phyloP scores from a whole-genome alignment of 1,284 basidiomycete genomes.

The Tilletia caries region DNA sequence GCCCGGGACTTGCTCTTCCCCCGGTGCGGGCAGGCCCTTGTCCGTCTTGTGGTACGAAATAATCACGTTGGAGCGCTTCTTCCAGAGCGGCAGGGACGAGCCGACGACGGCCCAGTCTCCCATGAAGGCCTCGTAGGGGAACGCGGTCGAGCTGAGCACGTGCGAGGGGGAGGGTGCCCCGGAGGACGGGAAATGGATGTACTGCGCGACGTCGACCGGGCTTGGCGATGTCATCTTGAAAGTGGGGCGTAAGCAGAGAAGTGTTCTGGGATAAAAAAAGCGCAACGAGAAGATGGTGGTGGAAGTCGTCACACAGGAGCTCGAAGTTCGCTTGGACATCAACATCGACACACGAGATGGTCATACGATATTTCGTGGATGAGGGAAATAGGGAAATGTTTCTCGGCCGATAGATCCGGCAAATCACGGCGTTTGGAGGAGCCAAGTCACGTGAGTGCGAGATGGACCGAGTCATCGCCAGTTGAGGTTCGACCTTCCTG shows the following conservation, averaged over 20 bases:
- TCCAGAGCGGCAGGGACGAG: slow-evolving; percentile 60
- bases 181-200: slow-evolving; percentile 14
- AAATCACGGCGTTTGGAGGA: too few species aligned
- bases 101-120: slow-evolving; percentile 59
- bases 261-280: background rate
- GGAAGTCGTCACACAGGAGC: too few species aligned
- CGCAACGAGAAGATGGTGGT: too few species aligned
- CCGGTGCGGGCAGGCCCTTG: slow-evolving; percentile 1
- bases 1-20: slow-evolving; percentile 15
- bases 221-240: background rate
- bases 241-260: background rate
- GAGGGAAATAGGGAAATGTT: too few species aligned
- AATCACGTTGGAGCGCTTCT: slow-evolving; percentile 58
- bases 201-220: background rate
- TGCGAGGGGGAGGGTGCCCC: slow-evolving; percentile 21
- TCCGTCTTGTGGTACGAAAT: slow-evolving; percentile 56
- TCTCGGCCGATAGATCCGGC: too few species aligned
- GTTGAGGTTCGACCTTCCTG: too few species aligned
- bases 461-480: too few species aligned
- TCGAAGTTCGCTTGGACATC: too few species aligned
- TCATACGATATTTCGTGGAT: too few species aligned
- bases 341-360: too few species aligned
- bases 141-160: slow-evolving; percentile 40
- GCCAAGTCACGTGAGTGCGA: too few species aligned
- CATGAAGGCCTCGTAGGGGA: slow-evolving; percentile 57